Percentiles rank a stretch among this genome's conserved stretches.
Conservation (phyloP, 2,329 filamentous ascomycete genomes). For the Alternaria sp. region DNA sequence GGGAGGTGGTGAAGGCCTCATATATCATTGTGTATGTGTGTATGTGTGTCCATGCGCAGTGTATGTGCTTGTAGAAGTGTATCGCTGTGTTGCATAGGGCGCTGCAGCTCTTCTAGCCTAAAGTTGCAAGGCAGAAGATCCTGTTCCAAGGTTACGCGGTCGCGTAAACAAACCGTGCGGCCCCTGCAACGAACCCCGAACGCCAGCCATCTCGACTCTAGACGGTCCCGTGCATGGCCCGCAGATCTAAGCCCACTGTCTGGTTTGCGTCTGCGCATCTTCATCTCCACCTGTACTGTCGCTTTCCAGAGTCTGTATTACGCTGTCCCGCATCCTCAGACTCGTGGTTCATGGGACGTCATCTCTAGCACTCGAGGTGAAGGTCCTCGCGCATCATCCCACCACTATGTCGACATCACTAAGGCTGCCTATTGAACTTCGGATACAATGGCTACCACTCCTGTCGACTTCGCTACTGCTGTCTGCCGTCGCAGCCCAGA, state of each 20-base stretch:
- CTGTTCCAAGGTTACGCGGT: too few species aligned
- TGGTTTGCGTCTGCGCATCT: conserved; percentile 9
- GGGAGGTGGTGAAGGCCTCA: too few species aligned
- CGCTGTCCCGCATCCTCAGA: conserved; percentile 1
- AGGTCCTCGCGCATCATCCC: conserved; percentile 17
- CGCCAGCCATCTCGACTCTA: conserved; percentile 40
- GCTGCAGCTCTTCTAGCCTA: too few species aligned
- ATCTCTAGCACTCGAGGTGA: conserved; percentile 26
- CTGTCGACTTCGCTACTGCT: background rate
- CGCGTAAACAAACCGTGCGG: too few species aligned
- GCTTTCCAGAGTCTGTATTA: too few species aligned
- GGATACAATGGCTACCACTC: background rate
- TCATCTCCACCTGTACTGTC: conserved; percentile 10
- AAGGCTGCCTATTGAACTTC: background rate
- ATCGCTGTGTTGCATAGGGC: too few species aligned
- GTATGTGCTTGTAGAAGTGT: too few species aligned
- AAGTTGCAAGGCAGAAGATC: too few species aligned
- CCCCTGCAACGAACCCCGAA: too few species aligned
- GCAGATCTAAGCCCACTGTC: conserved; percentile 34
- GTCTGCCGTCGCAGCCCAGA: conserved; percentile 42
- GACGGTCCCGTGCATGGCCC: conserved; percentile 42
- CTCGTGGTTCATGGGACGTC: conserved; percentile 24
- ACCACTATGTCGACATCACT: conserved; percentile 7
- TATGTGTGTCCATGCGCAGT: too few species aligned
- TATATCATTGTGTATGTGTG: too few species aligned